phyloP scores from a whole-genome alignment of 1,284 basidiomycete genomes.

The Neolentinus lepideus region DNA sequence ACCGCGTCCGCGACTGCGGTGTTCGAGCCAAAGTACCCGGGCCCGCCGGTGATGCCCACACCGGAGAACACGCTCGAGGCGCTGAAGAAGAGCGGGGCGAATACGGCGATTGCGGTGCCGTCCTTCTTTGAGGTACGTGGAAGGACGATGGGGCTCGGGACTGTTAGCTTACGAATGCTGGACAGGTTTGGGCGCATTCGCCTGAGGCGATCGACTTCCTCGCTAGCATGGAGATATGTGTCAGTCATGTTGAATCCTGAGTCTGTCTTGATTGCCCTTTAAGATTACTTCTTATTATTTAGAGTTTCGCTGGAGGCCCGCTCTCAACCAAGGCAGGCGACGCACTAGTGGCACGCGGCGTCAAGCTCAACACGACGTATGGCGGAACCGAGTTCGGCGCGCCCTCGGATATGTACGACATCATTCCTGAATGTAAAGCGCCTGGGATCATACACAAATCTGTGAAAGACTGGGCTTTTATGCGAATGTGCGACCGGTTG shows the following conservation, averaged over 20 bases:
- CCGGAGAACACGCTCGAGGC: slow-evolving; percentile 12
- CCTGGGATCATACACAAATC: slow-evolving; percentile 4
- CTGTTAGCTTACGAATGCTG: background rate
- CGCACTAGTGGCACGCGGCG: background rate
- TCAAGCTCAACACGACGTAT: slow-evolving; percentile 5
- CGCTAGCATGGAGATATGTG: slow-evolving; percentile 8
- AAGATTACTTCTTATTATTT: background rate
- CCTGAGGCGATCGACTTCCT: slow-evolving; percentile 13
- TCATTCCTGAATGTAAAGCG: slow-evolving; percentile 5
- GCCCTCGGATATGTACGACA: slow-evolving; percentile 5
- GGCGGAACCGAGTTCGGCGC: slow-evolving; percentile 14
- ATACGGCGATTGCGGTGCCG: slow-evolving; percentile 10
- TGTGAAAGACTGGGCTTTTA: slow-evolving; percentile 22
- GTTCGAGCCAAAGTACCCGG: slow-evolving; percentile 11
- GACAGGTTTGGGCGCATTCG: slow-evolving; percentile 12
- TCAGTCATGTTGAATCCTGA: background rate
- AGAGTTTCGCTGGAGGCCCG: slow-evolving; percentile 6
- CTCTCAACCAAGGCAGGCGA: background rate
- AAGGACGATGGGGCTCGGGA: background rate
- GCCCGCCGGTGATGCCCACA: slow-evolving; percentile 10
- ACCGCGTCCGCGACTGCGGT: slow-evolving; percentile 7
- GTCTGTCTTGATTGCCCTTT: background rate
- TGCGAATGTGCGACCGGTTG: slow-evolving; percentile 13
- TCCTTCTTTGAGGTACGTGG: slow-evolving; percentile 15
- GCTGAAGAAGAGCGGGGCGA: slow-evolving; percentile 1